Percentiles rank a stretch among this genome's conserved stretches.
These are phyloP conservation scores for Aspergillus carlsbadensis DNA, from an alignment of 495 filamentous ascomycete genomes.

Conservation along the genomic window DNA sequence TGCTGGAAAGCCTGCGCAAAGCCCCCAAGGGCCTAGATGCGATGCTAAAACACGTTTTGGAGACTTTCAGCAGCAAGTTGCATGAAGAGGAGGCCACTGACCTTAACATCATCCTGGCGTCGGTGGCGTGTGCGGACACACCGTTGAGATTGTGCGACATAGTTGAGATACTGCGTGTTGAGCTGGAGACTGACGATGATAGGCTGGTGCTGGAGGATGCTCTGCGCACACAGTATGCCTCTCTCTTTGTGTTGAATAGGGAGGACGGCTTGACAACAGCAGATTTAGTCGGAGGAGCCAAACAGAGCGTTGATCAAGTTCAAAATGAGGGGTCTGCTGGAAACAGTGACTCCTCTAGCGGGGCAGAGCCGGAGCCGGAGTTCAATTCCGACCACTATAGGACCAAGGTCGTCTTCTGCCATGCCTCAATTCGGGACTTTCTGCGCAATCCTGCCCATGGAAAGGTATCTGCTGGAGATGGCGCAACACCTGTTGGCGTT, in stretches of 20 bases:
- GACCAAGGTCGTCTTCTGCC: conserved; percentile 1
- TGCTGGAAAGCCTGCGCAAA: neutral
- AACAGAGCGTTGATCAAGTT: neutral
- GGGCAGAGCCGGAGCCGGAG: neutral
- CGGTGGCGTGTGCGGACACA: neutral
- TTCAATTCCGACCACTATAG: neutral
- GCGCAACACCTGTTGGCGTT: neutral
- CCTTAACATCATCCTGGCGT: conserved; percentile 2
- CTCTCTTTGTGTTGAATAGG: neutral
- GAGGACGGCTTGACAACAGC: conserved; percentile 3
- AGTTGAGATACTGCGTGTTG: neutral
- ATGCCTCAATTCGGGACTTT: conserved; percentile 5
- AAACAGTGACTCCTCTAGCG: neutral
- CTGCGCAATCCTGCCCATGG: neutral
- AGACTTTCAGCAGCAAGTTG: neutral
- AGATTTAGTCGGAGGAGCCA: neutral
- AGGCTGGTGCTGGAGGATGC: neutral
- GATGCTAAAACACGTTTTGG: neutral
- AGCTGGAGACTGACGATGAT: neutral
- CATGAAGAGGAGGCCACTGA: neutral
- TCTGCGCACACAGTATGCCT: conserved; percentile 4
- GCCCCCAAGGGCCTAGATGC: conserved; percentile 5
- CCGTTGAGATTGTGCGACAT: neutral
- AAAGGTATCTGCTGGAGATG: neutral
- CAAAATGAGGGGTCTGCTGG: neutral